Percentiles rank a stretch among this genome's conserved stretches.
These are phyloP conservation scores for Eucalyptus guilfoylei DNA, from an alignment of 345 rosid species.

Conservation along the genomic window DNA sequence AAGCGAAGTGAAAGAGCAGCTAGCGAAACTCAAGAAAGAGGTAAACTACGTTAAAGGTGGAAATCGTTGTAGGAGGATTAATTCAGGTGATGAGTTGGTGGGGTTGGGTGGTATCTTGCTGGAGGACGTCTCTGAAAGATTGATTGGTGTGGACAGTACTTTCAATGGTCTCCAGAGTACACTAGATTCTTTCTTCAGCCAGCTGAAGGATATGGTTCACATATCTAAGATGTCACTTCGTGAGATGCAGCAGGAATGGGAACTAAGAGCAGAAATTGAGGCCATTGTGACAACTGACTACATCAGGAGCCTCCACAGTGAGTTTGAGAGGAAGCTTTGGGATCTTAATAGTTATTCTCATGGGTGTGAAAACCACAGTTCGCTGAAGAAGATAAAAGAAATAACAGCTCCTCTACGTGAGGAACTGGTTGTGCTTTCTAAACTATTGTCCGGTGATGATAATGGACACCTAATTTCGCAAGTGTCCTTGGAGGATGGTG, in stretches of 20 bases:
- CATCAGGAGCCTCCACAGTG: conserved; percentile 37
- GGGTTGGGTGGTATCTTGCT: conserved; percentile 32
- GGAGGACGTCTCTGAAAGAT: conserved; percentile 22
- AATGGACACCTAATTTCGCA: conserved; percentile 28
- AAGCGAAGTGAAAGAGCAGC: conserved; percentile 27
- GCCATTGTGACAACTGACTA: conserved; percentile 26
- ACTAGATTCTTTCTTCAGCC: conserved; percentile 18
- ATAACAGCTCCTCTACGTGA: conserved; percentile 46
- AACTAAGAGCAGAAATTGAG: conserved; percentile 37
- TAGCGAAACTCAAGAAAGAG: conserved; percentile 46
- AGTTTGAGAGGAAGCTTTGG: conserved; percentile 36
- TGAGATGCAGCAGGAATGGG: conserved; percentile 46
- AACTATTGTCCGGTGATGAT: conserved; percentile 36
- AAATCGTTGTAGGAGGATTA: conserved; percentile 11
- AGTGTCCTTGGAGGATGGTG: conserved; percentile 38
- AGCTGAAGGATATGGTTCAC: conserved; percentile 9
- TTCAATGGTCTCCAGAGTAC: conserved; percentile 22
- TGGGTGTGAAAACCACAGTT: conserved; percentile 13
- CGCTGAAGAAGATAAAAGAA: conserved; percentile 36
- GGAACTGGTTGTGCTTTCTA: conserved; percentile 55
- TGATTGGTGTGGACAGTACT: conserved; percentile 18
- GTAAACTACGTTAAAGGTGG: conserved; percentile 28
- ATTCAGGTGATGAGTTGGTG: conserved; percentile 16
- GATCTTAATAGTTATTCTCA: conserved; percentile 20
- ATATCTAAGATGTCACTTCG: conserved; percentile 18